These are phyloP conservation scores for Phlyctochytrium arcticum DNA, from an alignment of 192 early-diverging fungal genomes.

Conservation along the genomic window DNA sequence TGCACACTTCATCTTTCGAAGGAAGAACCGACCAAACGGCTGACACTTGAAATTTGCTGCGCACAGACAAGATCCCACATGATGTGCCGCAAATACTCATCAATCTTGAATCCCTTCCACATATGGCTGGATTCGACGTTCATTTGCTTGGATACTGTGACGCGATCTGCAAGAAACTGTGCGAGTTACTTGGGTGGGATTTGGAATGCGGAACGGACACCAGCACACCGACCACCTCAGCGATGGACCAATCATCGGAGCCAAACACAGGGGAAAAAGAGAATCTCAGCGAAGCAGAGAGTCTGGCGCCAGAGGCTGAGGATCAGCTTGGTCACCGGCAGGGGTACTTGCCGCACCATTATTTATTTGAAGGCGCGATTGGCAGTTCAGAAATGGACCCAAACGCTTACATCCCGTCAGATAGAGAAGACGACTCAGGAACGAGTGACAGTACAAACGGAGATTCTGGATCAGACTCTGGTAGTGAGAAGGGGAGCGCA, in stretches of 20 bases:
- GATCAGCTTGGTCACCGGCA: not conserved
- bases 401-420: not conserved
- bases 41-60: not conserved
- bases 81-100: conserved; percentile 86
- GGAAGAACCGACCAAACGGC: not conserved
- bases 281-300: not conserved
- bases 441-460: too few relatives aligned
- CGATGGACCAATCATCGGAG: not conserved
- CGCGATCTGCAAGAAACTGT: conserved; percentile 73
- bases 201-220: conserved; percentile 18
- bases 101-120: conserved; percentile 81
- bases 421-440: conserved; percentile 7
- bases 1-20: not conserved
- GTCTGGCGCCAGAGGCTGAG: not conserved
- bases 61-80: conserved; percentile 64
- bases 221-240: not conserved
- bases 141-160: conserved; percentile 85
- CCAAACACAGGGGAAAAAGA: not conserved
- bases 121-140: conserved; percentile 79
- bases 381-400: conserved; percentile 1
- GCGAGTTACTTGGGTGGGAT: conserved; percentile 72
- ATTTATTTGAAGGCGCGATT: conserved; percentile 21
- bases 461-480: too few relatives aligned
- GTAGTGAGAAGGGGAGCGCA: too few relatives aligned
- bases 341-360: conserved; percentile 8